Evolutionary conservation across 352 stramenopile species (phyloP).

Genomic region (Phytophthora tentaculata): DNA sequence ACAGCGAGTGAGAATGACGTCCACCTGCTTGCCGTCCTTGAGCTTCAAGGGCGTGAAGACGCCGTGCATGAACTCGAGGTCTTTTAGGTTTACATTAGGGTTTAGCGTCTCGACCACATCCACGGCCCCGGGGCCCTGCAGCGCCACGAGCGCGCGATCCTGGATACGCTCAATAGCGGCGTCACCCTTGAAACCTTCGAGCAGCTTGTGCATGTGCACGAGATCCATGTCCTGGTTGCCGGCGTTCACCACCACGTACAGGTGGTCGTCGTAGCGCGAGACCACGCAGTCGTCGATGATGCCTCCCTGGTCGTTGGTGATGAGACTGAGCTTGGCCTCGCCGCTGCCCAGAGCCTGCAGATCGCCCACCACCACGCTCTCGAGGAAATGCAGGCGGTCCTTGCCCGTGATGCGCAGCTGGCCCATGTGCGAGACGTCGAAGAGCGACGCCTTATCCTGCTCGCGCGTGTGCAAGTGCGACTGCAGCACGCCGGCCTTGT

Average conservation of each 20-base stretch:
- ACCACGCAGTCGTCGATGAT: conserved; percentile 99
- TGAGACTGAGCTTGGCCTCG: conserved; percentile 93
- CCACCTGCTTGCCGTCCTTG: conserved; percentile 53
- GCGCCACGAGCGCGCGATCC: conserved; percentile 94
- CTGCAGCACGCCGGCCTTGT: conserved; percentile 95
- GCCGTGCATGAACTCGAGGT: conserved; percentile 97
- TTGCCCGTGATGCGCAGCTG: conserved; percentile 94
- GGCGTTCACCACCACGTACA: conserved; percentile 98
- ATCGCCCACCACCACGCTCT: conserved; percentile 96
- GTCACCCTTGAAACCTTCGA: conserved; percentile 91
- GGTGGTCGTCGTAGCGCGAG: conserved; percentile 93
- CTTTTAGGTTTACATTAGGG: conserved; percentile 90
- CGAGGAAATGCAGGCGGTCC: conserved; percentile 95
- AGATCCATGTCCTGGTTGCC: conserved; percentile 97
- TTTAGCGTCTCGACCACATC: conserved; percentile 86
- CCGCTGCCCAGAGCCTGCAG: conserved; percentile 87
- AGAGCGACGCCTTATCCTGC: conserved; percentile 88
- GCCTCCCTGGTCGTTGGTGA: conserved; percentile 96
- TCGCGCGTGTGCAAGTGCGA: conserved; percentile 88
- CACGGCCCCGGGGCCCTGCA: conserved; percentile 95
- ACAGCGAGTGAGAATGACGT: conserved; percentile 94
- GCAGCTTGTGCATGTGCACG: conserved; percentile 91
- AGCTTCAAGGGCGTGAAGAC: conserved; percentile 82
- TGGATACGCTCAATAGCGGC: conserved; percentile 94
- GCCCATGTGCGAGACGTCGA: conserved; percentile 99